These are phyloP conservation scores for Drosera capensis DNA, from an alignment of 148 eudicot species.

Conservation along the genomic window DNA sequence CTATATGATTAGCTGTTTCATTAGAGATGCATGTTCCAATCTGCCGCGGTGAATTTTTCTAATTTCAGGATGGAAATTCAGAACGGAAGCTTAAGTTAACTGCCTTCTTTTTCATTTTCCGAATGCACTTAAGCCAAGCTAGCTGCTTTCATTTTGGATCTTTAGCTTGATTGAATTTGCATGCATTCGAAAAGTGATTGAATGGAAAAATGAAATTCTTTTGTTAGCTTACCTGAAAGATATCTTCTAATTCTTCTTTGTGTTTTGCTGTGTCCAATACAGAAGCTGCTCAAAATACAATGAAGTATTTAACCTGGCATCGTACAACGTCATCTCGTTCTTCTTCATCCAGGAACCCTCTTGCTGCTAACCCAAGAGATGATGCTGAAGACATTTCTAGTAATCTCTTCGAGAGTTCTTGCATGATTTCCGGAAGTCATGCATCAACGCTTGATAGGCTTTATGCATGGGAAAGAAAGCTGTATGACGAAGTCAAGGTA, in stretches of 20 bases:
- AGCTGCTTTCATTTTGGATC: too few relatives aligned
- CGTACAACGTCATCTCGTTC: conserved; percentile 70
- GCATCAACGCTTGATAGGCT: conserved; percentile 91
- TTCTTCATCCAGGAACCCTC: conserved; percentile 59
- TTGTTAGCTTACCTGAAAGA: not conserved
- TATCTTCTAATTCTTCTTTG: not conserved
- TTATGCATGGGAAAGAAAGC: conserved; percentile 90
- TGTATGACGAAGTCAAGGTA: conserved; percentile 97
- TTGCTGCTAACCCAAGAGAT: conserved; percentile 43
- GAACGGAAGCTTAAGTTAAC: too few relatives aligned
- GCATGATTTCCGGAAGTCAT: conserved; percentile 79
- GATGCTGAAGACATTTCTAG: conserved; percentile 44
- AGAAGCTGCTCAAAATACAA: conserved; percentile 61
- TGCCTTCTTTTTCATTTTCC: too few relatives aligned
- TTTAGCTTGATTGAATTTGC: too few relatives aligned
- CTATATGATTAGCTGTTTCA: too few relatives aligned
- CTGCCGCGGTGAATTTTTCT: too few relatives aligned
- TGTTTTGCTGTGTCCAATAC: conserved; percentile 1
- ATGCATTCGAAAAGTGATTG: too few relatives aligned
- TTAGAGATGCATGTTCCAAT: too few relatives aligned
- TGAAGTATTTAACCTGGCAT: conserved; percentile 88
- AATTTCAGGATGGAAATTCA: too few relatives aligned
- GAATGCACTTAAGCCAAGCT: too few relatives aligned
- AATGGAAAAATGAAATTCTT: too few relatives aligned
- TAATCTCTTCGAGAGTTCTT: conserved; percentile 50